Conservation (phyloP, 2,329 filamentous ascomycete genomes). For the Rhynchosporium secalis region DNA sequence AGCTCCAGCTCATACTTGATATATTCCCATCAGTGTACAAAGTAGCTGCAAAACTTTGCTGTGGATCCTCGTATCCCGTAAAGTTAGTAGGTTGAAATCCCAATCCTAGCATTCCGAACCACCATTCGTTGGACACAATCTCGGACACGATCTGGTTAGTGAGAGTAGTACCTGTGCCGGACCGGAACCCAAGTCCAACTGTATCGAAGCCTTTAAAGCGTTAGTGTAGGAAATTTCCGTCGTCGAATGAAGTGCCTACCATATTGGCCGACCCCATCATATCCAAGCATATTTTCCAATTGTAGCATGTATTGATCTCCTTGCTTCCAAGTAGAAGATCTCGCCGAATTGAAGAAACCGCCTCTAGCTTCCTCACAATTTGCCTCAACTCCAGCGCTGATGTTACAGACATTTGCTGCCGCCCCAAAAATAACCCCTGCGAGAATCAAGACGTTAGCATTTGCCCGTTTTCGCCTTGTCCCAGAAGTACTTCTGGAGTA, state of each 20-base stretch:
- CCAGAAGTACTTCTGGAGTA: too few relatives aligned
- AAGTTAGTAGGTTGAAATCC: conserved; percentile 45
- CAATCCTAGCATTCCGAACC: conserved; percentile 44
- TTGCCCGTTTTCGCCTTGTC: too few relatives aligned
- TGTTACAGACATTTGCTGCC: conserved; percentile 54
- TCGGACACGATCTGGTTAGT: conserved; percentile 29
- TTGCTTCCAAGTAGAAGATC: conserved; percentile 41
- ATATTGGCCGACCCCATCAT: conserved; percentile 36
- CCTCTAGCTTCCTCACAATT: conserved; percentile 43
- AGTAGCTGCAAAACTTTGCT: conserved; percentile 42
- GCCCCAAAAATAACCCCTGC: conserved; percentile 61
- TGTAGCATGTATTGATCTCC: conserved; percentile 42
- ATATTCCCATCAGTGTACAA: conserved; percentile 42
- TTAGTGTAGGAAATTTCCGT: not conserved
- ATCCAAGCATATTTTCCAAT: conserved; percentile 44
- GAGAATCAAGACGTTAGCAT: too few relatives aligned
- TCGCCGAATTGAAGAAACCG: conserved; percentile 40
- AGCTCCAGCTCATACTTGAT: conserved; percentile 45
- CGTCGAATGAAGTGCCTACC: conserved; percentile 19
- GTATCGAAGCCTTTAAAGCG: conserved; percentile 31
- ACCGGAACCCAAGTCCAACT: conserved; percentile 30
- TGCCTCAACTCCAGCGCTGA: conserved; percentile 42
- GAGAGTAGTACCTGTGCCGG: conserved; percentile 26
- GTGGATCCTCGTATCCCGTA: conserved; percentile 40
- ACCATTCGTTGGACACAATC: conserved; percentile 27